phyloP scores from a whole-genome alignment of 805 yeast genomes.

The Myxozyma monticola region DNA sequence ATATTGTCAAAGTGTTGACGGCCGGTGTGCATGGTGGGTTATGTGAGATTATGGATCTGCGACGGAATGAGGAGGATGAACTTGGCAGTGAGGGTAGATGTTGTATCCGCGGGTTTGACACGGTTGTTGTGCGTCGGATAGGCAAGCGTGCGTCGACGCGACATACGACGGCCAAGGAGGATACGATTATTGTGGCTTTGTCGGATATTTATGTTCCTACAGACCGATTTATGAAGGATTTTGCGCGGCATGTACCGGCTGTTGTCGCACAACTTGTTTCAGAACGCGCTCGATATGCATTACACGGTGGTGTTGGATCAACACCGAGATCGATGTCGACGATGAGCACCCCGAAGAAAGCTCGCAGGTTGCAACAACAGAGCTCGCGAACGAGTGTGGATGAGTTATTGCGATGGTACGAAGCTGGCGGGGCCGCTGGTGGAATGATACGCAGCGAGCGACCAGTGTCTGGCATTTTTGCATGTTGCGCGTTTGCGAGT shows the following conservation, averaged over 20 bases:
- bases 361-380: too few relatives aligned
- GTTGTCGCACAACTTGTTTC: neutral
- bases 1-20: slow-evolving; percentile 2
- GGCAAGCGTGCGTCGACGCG: neutral
- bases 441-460: neutral
- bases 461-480: slow-evolving; percentile 5
- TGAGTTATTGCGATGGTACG: too few relatives aligned
- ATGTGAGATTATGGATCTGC: too few relatives aligned
- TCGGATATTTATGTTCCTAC: neutral
- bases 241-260: neutral
- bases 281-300: too few relatives aligned
- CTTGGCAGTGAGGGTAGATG: too few relatives aligned
- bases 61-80: too few relatives aligned
- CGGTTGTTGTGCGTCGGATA: neutral
- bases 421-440: neutral
- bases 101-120: neutral
- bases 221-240: neutral
- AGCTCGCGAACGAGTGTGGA: too few relatives aligned
- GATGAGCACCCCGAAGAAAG: too few relatives aligned
- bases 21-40: neutral
- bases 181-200: neutral
- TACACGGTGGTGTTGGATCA: too few relatives aligned
- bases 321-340: too few relatives aligned
- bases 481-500: slow-evolving; percentile 20
- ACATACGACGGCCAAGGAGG: neutral